Conservation (phyloP, 1,284 basidiomycete species). For the Melampsora americana region DNA sequence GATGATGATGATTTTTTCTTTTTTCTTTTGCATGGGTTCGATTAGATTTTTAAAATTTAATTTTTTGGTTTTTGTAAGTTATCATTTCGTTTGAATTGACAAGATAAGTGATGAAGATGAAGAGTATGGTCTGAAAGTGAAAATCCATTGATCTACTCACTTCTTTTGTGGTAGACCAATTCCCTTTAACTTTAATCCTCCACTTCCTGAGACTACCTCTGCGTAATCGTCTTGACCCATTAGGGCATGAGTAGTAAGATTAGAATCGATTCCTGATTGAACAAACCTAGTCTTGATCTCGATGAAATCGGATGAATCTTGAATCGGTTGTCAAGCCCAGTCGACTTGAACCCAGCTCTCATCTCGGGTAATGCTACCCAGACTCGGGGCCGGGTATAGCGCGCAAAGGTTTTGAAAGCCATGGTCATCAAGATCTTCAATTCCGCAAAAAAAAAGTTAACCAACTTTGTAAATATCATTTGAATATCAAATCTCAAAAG, state of each 20-base stretch:
- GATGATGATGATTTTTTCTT: slow-evolving; percentile 20
- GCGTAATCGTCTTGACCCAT: slow-evolving; percentile 8
- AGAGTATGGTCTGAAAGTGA: neutral
- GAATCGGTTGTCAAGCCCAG: neutral
- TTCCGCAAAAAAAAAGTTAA: too few species aligned
- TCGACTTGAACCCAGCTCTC: too few species aligned
- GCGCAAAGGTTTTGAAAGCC: too few species aligned
- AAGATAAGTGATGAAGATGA: too few species aligned
- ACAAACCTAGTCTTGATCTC: neutral
- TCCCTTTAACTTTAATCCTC: slow-evolving; percentile 1
- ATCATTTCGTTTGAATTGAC: too few species aligned
- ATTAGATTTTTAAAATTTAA: too few species aligned
- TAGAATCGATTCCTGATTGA: neutral
- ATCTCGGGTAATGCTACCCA: too few species aligned
- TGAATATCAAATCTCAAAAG: too few species aligned
- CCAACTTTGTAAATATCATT: too few species aligned
- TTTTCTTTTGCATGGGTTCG: neutral
- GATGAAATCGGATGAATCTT: neutral
- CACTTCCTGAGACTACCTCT: neutral
- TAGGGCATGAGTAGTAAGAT: neutral
- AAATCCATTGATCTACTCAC: too few species aligned
- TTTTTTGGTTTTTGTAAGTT: neutral
- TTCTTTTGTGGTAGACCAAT: slow-evolving; percentile 7
- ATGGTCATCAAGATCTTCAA: too few species aligned
- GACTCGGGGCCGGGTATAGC: too few species aligned